Conservation (phyloP, 2,329 filamentous ascomycete genomes). For the Paecilomyces fulvus region DNA sequence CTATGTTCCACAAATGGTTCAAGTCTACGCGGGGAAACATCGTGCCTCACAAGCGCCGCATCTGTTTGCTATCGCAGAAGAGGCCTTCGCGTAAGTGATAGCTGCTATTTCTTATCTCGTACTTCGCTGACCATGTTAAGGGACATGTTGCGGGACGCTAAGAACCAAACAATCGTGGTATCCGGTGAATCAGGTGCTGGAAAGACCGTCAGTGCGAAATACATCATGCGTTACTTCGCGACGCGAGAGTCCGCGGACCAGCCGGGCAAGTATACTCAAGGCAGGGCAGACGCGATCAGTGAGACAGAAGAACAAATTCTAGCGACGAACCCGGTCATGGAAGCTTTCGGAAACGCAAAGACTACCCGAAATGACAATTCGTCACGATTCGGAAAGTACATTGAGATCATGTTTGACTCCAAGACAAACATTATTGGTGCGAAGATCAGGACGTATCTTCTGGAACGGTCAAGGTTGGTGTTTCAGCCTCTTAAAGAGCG, state of each 20-base stretch:
- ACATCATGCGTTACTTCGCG: slow-evolving; percentile 99
- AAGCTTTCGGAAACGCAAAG: slow-evolving; percentile 98
- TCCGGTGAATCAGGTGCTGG: slow-evolving; percentile 97
- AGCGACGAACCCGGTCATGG: slow-evolving; percentile 98
- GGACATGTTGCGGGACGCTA: slow-evolving; percentile 92
- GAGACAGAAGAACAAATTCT: slow-evolving; percentile 98
- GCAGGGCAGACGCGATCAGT: slow-evolving; percentile 73
- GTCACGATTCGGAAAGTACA: slow-evolving; percentile 97
- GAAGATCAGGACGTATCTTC: slow-evolving; percentile 89
- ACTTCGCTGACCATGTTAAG: slow-evolving; percentile 44
- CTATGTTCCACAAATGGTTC: slow-evolving; percentile 99
- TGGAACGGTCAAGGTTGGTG: slow-evolving; percentile 90
- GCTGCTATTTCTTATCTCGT: not conserved
- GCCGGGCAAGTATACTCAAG: slow-evolving; percentile 67
- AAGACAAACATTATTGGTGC: slow-evolving; percentile 94
- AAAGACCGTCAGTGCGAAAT: slow-evolving; percentile 98
- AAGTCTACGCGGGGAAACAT: slow-evolving; percentile 96
- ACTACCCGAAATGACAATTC: slow-evolving; percentile 99
- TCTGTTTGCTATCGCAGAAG: slow-evolving; percentile 96
- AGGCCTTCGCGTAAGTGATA: slow-evolving; percentile 77
- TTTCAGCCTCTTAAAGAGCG: slow-evolving; percentile 96
- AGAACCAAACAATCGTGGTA: slow-evolving; percentile 98
- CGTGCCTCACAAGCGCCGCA: slow-evolving; percentile 94
- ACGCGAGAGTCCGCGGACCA: slow-evolving; percentile 91
- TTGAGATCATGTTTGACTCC: slow-evolving; percentile 98